Base-by-base conservation (phyloP, 1,284 basidiomycete species). In the Irpex sp. region DNA sequence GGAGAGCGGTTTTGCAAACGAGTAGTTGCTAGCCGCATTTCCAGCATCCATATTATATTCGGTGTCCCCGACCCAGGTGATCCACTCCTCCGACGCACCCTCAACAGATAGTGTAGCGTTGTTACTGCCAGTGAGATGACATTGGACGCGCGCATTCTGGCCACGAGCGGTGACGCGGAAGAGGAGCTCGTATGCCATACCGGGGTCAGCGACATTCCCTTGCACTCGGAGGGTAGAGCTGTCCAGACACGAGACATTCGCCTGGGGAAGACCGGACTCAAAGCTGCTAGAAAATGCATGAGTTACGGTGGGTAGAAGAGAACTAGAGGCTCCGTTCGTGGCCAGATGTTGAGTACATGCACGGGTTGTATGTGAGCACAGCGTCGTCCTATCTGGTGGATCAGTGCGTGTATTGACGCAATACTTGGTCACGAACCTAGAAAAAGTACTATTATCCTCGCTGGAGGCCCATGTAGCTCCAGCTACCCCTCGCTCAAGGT, bases 121-220 rank as follows among this genome's bases (percentile, higher is more conserved):
- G 11, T 26, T 46, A 5, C 7, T 39, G 9, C 13, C 47, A 1
- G 36, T 64, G 0, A 77, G 68, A 37, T 75, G 70, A 64, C 83
- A 85, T 1, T 66, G 54, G 7, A 77, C 65, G 15, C 60, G 55
- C 1, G 68, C 63, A 49, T 58, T 37, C 0, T 60, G 7, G 11
- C 65, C 63, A 26, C 62, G 69, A 17, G 77, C 70, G 43, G 73
- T 71, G 0, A 83, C 83, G 31, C 79, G 80, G 54, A 80, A 85
- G 39, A 91, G 73, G 11, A 92, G 73, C 68, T 91, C 89, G 70
- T 88, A 92, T 1, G 81, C 69, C 89, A 91, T 91, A 8, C 89
- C 86, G 0, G 83, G 81, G 13, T 74, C 68, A 19, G 70, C 73
- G 4, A 80, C 83, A n/a, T 77, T 74, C 0, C 88, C 87, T 11